Evolutionary conservation across 2,329 filamentous ascomycete species (phyloP).

Genomic region (Colletotrichum neosansevieriae): DNA sequence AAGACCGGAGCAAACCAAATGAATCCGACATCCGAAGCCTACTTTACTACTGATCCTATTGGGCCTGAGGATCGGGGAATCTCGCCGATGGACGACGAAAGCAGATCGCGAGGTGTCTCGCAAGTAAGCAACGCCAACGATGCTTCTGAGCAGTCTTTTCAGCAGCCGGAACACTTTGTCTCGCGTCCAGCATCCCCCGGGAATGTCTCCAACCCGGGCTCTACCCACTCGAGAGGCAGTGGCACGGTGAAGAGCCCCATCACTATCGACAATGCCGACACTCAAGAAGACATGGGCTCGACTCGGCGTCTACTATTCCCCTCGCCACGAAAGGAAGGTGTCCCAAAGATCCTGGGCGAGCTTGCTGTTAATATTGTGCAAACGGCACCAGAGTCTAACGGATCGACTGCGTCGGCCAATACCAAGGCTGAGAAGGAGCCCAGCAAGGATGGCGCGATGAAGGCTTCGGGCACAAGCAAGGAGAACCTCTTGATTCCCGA

Average conservation of each 20-base stretch:
- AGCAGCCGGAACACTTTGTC: conserved; percentile 22
- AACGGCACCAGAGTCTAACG: conserved; percentile 46
- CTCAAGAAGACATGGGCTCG: conserved; percentile 61
- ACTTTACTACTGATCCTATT: conserved; percentile 65
- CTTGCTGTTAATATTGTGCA: conserved; percentile 65
- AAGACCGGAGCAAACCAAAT: conserved; percentile 59
- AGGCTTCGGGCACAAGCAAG: conserved; percentile 50
- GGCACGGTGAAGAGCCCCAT: conserved; percentile 71
- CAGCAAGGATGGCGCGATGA: conserved; percentile 5
- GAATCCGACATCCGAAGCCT: conserved; percentile 67
- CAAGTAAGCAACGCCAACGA: conserved; percentile 38
- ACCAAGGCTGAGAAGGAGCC: conserved; percentile 59
- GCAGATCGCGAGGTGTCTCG: conserved; percentile 35
- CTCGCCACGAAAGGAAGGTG: conserved; percentile 76
- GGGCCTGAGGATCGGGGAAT: conserved; percentile 50
- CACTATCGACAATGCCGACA: conserved; percentile 61
- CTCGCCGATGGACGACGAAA: conserved; percentile 34
- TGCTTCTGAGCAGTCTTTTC: conserved; percentile 19
- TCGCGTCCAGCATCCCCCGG: conserved; percentile 32
- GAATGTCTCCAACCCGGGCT: conserved; percentile 53
- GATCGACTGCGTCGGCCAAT: conserved; percentile 48
- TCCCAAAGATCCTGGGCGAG: conserved; percentile 72
- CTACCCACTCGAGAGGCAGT: conserved; percentile 66
- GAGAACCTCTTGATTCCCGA: conserved; percentile 64
- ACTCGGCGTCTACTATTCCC: conserved; percentile 82